Evolutionary conservation across 2,329 filamentous ascomycete genomes (phyloP).

Genomic region (Zasmidium angulare): DNA sequence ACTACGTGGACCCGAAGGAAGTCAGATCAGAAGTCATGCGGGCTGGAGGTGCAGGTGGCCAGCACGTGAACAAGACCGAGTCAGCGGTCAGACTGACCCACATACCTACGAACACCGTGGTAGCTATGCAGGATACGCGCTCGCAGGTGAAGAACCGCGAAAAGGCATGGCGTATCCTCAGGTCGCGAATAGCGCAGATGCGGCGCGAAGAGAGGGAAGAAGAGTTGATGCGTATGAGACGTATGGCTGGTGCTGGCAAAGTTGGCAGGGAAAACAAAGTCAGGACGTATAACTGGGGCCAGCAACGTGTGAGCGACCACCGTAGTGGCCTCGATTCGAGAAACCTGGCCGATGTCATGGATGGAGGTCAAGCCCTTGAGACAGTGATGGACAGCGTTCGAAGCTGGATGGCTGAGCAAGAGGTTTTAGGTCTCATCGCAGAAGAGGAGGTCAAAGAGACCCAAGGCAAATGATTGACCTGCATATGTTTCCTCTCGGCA

Average conservation of each 20-base stretch:
- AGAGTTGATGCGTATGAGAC: slow-evolving; percentile 69
- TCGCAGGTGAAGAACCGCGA: slow-evolving; percentile 89
- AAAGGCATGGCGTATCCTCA: slow-evolving; percentile 80
- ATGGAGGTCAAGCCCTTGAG: slow-evolving; percentile 70
- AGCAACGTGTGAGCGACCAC: slow-evolving; percentile 86
- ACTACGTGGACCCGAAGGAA: slow-evolving; percentile 82
- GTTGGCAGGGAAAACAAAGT: slow-evolving; percentile 94
- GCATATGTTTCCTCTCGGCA: no score
- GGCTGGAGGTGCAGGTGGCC: slow-evolving; percentile 85
- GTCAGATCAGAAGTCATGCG: slow-evolving; percentile 87
- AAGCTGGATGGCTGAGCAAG: slow-evolving; percentile 71
- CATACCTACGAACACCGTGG: slow-evolving; percentile 78
- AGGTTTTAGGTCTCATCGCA: slow-evolving; percentile 64
- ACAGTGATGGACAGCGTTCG: slow-evolving; percentile 75
- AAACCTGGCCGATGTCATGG: slow-evolving; percentile 77
- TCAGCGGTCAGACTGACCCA: slow-evolving; percentile 93
- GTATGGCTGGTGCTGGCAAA: slow-evolving; percentile 73
- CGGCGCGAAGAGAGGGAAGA: slow-evolving; percentile 81
- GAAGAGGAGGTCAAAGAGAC: slow-evolving; percentile 24
- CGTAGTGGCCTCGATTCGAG: slow-evolving; percentile 76
- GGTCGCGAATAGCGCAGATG: slow-evolving; percentile 76
- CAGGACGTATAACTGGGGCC: slow-evolving; percentile 79
- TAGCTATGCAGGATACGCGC: slow-evolving; percentile 88
- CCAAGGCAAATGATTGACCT: not conserved
- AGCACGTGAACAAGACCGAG: slow-evolving; percentile 98